Conservation (phyloP, 2,329 filamentous ascomycete species). For the Trichoderma simmonsii region DNA sequence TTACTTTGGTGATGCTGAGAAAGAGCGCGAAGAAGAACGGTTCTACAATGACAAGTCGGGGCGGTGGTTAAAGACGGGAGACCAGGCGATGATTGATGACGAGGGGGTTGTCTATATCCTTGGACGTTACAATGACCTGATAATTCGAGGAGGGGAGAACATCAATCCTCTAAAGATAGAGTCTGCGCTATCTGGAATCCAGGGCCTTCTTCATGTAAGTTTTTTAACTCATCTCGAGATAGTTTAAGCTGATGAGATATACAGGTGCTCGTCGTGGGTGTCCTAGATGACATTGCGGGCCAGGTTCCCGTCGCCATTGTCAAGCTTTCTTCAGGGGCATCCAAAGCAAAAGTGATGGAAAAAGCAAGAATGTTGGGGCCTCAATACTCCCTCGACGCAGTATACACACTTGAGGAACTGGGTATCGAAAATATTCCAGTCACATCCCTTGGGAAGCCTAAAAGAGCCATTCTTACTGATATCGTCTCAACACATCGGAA, state of each 20-base stretch:
- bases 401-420: constrained; percentile 43
- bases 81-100: constrained; percentile 39
- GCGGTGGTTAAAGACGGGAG: constrained; percentile 40
- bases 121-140: constrained; percentile 45
- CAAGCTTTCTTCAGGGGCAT: constrained; percentile 27
- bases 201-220: constrained; percentile 31
- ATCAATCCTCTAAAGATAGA: constrained; percentile 41
- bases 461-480: constrained; percentile 37
- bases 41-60: constrained; percentile 37
- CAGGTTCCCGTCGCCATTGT: constrained; percentile 48
- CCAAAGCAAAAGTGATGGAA: constrained; percentile 32
- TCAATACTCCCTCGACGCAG: constrained; percentile 38
- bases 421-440: constrained; percentile 37
- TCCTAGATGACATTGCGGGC: constrained; percentile 43
- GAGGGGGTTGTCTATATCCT: constrained; percentile 38
- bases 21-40: constrained; percentile 21
- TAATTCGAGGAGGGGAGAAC: constrained; percentile 46
- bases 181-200: constrained; percentile 33
- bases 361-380: constrained; percentile 33
- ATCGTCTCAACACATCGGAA: constrained; percentile 22
- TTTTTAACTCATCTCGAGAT: not conserved
- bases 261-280: constrained; percentile 41
- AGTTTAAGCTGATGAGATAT: constrained; percentile 9
- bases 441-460: constrained; percentile 45
- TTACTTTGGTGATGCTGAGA: constrained; percentile 30